These are phyloP conservation scores for Ophiostoma ulmi DNA, from an alignment of 2,329 filamentous ascomycete genomes.

Conservation along the genomic window DNA sequence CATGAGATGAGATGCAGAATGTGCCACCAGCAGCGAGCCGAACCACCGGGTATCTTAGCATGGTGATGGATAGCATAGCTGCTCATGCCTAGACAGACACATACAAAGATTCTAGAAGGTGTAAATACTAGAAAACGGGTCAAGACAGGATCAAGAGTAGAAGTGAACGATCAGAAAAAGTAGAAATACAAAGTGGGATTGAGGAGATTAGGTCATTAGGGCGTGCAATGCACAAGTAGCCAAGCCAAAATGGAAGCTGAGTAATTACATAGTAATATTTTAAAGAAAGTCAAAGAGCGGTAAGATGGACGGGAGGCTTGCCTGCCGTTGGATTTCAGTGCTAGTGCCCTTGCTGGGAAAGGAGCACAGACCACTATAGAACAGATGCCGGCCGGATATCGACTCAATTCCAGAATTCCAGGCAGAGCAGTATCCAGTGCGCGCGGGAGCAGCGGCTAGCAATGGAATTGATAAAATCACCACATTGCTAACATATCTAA, in stretches of 20 bases:
- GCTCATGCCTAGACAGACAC: too few relatives aligned
- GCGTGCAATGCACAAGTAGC: background rate
- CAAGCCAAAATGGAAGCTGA: constrained; percentile 4
- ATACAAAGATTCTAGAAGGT: constrained; percentile 1
- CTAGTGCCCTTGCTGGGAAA: background rate
- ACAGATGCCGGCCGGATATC: background rate
- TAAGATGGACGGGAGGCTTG: constrained; percentile 3
- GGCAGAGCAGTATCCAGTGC: background rate
- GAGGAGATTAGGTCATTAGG: constrained; percentile 6
- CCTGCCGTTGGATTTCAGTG: constrained; percentile 2
- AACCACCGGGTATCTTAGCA: background rate
- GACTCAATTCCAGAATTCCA: background rate
- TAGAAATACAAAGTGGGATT: constrained; percentile 5
- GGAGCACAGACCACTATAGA: background rate
- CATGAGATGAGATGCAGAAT: background rate
- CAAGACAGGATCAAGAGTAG: background rate
- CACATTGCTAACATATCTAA: too few relatives aligned
- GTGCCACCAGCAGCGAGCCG: background rate
- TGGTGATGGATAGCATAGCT: background rate
- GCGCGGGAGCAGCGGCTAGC: background rate
- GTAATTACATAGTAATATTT: too few relatives aligned
- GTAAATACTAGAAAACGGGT: background rate
- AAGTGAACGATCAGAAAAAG: background rate
- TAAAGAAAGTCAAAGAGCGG: background rate
- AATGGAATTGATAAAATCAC: background rate